Base-by-base conservation (phyloP, 1,284 basidiomycete genomes). In the Ganoderma leucocontextum region DNA sequence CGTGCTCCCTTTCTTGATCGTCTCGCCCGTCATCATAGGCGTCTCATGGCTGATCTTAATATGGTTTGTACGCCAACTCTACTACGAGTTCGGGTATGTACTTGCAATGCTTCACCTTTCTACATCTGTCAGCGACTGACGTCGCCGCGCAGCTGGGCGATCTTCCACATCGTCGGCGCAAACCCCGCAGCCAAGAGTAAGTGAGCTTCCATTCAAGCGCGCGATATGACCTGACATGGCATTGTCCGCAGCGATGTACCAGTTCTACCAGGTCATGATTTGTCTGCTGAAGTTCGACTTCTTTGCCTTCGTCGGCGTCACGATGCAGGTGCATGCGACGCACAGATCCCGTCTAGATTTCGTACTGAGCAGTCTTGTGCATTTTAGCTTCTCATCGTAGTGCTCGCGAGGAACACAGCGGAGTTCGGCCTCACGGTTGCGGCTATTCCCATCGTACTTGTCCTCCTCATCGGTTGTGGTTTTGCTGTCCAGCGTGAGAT, bases 261-360 rank as follows among this genome's bases (percentile, higher is more conserved):
- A 91, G 73, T 93, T 84, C 80, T 95, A 95, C 76, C 91, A 95
- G 78, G 87, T 95, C 74, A 89, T 94, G 84, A 89, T 95, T 63
- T 94, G 93, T 76, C 84, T 95, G 57, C 86, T 95, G 74, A 95
- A 95, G 78, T 94, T 95, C 76, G 93, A 95, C 78, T 95, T 95
- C 79, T 95, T 95, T 82, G 90, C 87, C 79, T 95, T 95, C 77
- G 85, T 86, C 39, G 93, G 91, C n/a, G 91, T 95, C 44, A 94
- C 92, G 8, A 94, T 95, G 86, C 94, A 95, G 87, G 93, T 89
- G 70, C 13, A 25, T 22, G n/a, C 47, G 38, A n/a, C 38, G 55
- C 49, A 25, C 36, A 60, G 6, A 47, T 35, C 25, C 17, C 25
- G 38, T n/a, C 10, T 22, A n/a, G 39, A 41, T 2, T 19, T 35